Conservation (phyloP, 306 rosid genomes). For the Prinsepia uniflora region DNA sequence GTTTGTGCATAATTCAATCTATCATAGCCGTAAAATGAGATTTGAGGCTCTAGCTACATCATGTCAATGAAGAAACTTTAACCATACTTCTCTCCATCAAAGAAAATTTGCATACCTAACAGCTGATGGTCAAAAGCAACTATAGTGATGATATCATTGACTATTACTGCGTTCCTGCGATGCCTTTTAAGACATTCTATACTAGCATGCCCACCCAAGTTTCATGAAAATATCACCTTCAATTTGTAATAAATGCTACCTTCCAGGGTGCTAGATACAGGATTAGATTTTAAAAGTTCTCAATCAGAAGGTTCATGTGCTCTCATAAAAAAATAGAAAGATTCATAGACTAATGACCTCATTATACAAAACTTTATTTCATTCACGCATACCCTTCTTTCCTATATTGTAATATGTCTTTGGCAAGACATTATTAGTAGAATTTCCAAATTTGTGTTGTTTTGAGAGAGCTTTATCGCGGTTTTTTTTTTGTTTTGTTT, state of each 20-base stretch:
- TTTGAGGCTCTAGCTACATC: not conserved
- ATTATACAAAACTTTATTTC: not conserved
- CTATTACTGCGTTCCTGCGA: not conserved
- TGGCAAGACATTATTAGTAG: not conserved
- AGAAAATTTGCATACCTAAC: not conserved
- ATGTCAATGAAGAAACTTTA: not conserved
- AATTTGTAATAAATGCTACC: not conserved
- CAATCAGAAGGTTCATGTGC: not conserved
- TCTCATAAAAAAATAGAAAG: not conserved
- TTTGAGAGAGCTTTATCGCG: constrained; percentile 2
- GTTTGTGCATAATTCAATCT: not conserved
- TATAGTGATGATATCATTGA: not conserved
- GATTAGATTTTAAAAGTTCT: not conserved
- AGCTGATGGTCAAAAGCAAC: not conserved
- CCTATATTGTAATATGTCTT: not conserved
- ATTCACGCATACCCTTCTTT: not conserved
- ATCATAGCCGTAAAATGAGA: not conserved
- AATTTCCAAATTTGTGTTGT: not conserved
- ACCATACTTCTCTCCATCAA: not conserved
- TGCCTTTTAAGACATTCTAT: too few relatives aligned
- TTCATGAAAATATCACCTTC: not conserved
- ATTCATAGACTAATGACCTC: not conserved
- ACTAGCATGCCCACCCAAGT: not conserved
- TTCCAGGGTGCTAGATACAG: not conserved
- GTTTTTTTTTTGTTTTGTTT: not conserved